These are phyloP conservation scores for Apiotrichum akiyoshidainum DNA, from an alignment of 1,284 basidiomycete genomes.

Conservation along the genomic window DNA sequence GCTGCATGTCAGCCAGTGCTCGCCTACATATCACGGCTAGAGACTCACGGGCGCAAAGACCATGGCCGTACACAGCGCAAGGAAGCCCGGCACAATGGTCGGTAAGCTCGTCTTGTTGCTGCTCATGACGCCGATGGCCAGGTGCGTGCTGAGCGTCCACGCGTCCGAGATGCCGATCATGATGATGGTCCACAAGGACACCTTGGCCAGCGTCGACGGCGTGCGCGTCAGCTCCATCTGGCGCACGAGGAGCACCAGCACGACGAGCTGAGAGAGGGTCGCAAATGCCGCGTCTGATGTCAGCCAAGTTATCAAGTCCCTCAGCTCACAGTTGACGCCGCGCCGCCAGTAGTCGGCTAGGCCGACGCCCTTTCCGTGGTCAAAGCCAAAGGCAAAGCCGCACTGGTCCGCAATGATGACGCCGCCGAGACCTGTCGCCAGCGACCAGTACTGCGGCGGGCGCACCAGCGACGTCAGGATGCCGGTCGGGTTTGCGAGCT, in stretches of 20 bases:
- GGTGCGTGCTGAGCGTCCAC: conserved; percentile 75
- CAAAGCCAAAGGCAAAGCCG: conserved; percentile 66
- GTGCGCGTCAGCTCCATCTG: conserved; percentile 73
- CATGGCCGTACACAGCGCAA: conserved; percentile 54
- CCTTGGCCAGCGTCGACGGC: conserved; percentile 68
- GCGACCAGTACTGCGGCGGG: conserved; percentile 41
- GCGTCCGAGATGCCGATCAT: conserved; percentile 72
- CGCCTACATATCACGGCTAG: not conserved
- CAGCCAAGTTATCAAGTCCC: not conserved
- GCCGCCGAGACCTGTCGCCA: conserved; percentile 54
- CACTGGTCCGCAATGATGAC: conserved; percentile 73
- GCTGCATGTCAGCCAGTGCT: conserved; percentile 53
- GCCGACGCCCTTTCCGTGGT: conserved; percentile 64
- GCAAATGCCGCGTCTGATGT: conserved; percentile 59
- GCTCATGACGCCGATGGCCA: conserved; percentile 75
- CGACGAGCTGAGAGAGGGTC: conserved; percentile 62
- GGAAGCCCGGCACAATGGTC: conserved; percentile 73
- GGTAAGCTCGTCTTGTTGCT: conserved; percentile 74
- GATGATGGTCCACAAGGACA: conserved; percentile 76
- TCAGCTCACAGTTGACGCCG: conserved; percentile 71
- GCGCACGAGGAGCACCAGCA: conserved; percentile 66
- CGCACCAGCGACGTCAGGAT: conserved; percentile 30
- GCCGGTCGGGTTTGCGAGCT: conserved; percentile 43
- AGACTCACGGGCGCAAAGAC: conserved; percentile 48
- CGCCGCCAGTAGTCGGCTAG: conserved; percentile 67